phyloP scores from a whole-genome alignment of 352 stramenopile species.

The Phytophthora rubi region DNA sequence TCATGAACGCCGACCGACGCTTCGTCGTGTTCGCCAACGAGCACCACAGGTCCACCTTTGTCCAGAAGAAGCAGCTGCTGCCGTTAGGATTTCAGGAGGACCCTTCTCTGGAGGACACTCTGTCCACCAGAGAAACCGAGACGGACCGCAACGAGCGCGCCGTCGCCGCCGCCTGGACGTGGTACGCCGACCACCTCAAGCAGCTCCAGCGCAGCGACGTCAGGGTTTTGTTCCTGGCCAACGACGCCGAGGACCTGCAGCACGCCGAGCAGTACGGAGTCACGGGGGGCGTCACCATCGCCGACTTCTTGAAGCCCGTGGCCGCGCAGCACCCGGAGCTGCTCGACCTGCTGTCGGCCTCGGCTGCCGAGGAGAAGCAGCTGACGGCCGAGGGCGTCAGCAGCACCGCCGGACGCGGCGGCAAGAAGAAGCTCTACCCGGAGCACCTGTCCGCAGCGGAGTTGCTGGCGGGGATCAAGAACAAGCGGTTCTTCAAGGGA shows the following conservation, averaged over 20 bases:
- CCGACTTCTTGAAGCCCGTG: constrained; percentile 63
- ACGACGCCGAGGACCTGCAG: constrained; percentile 65
- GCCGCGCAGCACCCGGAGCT: constrained; percentile 57
- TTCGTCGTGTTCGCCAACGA: constrained; percentile 96
- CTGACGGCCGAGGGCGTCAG: constrained; percentile 46
- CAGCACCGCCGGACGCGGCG: constrained; percentile 40
- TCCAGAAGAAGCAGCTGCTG: constrained; percentile 59
- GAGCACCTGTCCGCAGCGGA: constrained; percentile 82
- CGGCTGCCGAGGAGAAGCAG: constrained; percentile 35
- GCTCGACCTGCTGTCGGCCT: constrained; percentile 60
- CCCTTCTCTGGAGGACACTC: not conserved
- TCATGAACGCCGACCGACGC: constrained; percentile 81
- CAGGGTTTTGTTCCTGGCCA: constrained; percentile 67
- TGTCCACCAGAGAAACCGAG: constrained; percentile 45
- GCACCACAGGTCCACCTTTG: constrained; percentile 85
- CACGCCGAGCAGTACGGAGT: constrained; percentile 56
- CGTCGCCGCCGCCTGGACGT: constrained; percentile 82
- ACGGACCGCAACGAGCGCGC: constrained; percentile 89
- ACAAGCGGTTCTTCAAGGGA: constrained; percentile 89
- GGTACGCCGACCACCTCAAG: constrained; percentile 72
- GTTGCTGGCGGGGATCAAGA: constrained; percentile 86
- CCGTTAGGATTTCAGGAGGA: constrained; percentile 41
- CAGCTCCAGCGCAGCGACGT: constrained; percentile 57
- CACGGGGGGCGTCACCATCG: constrained; percentile 59
- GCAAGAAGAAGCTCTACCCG: constrained; percentile 71